phyloP scores from a whole-genome alignment of 2,329 filamentous ascomycete species.

The Chrysosporium queenslandicum region DNA sequence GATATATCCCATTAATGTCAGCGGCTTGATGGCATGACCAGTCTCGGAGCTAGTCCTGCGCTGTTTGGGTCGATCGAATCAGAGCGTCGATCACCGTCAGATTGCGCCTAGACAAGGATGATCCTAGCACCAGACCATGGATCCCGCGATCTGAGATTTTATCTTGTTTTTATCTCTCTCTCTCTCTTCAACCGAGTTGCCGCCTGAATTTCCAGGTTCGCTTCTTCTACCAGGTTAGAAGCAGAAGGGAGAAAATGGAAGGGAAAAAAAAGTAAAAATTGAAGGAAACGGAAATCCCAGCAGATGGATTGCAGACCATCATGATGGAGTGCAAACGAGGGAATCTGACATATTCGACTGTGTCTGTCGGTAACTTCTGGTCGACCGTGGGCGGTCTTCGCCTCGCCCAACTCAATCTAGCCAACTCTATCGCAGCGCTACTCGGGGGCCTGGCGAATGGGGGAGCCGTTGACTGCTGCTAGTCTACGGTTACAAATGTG shows the following conservation, averaged over 20 bases:
- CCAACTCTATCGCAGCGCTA: constrained; percentile 1
- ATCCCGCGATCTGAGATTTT: constrained; percentile 6
- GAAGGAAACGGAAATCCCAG: neutral
- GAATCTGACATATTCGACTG: constrained; percentile 3
- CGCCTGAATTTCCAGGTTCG: too few species aligned
- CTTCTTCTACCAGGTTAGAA: neutral
- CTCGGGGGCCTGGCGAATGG: too few species aligned
- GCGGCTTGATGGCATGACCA: neutral
- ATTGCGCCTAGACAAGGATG: constrained; percentile 4
- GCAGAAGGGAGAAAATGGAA: too few species aligned
- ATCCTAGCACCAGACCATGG: constrained; percentile 7
- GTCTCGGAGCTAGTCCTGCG: neutral
- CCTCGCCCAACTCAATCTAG: neutral
- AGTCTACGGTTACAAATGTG: neutral
- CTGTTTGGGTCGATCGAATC: neutral
- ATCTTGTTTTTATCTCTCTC: neutral
- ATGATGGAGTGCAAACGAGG: too few species aligned
- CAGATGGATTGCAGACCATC: too few species aligned
- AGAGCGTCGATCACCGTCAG: constrained; percentile 8
- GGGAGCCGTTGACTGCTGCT: neutral
- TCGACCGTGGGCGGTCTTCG: constrained; percentile 3
- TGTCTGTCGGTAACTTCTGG: constrained; percentile 5
- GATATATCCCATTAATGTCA: too few species aligned
- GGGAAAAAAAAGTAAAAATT: too few species aligned
- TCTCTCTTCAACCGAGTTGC: neutral